Percentiles rank a stretch among this genome's conserved stretches.
Conservation (phyloP, 495 filamentous ascomycete species). For the Penicillium lividum region DNA sequence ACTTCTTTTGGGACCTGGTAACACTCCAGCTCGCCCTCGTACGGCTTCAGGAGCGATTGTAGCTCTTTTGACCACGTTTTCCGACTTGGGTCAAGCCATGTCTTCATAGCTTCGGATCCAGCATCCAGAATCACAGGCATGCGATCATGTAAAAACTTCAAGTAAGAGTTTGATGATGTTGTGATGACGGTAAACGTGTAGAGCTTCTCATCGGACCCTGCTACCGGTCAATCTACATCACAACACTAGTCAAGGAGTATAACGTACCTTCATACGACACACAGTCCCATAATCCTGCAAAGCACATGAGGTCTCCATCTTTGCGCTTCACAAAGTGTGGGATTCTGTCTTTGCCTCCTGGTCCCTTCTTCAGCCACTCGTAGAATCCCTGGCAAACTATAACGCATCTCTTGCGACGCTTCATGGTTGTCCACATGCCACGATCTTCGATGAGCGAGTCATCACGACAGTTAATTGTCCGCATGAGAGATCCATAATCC, state of each 20-base stretch:
- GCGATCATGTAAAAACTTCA: conserved; percentile 84
- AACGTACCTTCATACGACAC: conserved; percentile 72
- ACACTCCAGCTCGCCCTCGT: conserved; percentile 74
- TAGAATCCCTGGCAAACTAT: conserved; percentile 91
- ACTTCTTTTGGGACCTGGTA: conserved; percentile 89
- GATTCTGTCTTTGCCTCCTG: conserved; percentile 71
- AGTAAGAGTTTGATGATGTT: conserved; percentile 73
- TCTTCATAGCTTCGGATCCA: conserved; percentile 65
- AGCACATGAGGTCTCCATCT: conserved; percentile 81
- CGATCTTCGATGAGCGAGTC: conserved; percentile 75
- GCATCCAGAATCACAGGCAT: conserved; percentile 94
- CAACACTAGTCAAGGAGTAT: background rate
- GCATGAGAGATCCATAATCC: conserved; percentile 72
- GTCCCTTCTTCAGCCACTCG: conserved; percentile 85
- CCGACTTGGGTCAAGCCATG: conserved; percentile 76
- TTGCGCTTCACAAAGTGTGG: conserved; percentile 80
- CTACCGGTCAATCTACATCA: conserved; percentile 8
- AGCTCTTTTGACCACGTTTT: conserved; percentile 76
- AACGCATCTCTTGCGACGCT: conserved; percentile 81
- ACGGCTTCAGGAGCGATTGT: conserved; percentile 75
- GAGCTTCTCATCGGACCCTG: conserved; percentile 60
- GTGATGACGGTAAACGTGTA: conserved; percentile 95
- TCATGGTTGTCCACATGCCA: conserved; percentile 93
- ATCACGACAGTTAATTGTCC: conserved; percentile 93
- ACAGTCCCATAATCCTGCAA: conserved; percentile 92